Evolutionary conservation across 1,139 yeast genomes (phyloP).

Genomic region (Insectozyma bohioensis): DNA sequence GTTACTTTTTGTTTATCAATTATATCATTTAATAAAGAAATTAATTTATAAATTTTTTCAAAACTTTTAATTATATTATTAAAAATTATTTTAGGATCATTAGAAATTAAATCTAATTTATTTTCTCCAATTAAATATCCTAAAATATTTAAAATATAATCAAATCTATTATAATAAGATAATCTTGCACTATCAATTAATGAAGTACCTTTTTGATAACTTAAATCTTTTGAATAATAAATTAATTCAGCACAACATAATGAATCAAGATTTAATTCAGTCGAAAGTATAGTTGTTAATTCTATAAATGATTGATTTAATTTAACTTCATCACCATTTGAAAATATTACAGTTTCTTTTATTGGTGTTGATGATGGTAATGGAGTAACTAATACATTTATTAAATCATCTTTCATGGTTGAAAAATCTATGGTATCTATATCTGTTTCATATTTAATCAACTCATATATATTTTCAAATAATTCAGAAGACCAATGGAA

Average conservation of each 20-base stretch:
- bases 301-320: slow-evolving; percentile 60
- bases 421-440: slow-evolving; percentile 24
- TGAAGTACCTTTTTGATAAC: slow-evolving; percentile 50
- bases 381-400: slow-evolving; percentile 48
- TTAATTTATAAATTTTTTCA: slow-evolving; percentile 52
- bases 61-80: slow-evolving; percentile 53
- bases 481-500: slow-evolving; percentile 35
- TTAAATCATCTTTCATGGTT: slow-evolving; percentile 47
- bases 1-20: slow-evolving; percentile 64
- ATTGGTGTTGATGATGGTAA: slow-evolving; percentile 54
- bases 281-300: slow-evolving; percentile 57
- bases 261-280: slow-evolving; percentile 42
- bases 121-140: slow-evolving; percentile 50
- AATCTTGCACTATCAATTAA: slow-evolving; percentile 69
- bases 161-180: slow-evolving; percentile 67
- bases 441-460: slow-evolving; percentile 29
- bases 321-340: slow-evolving; percentile 58
- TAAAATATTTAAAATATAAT: slow-evolving; percentile 68
- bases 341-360: slow-evolving; percentile 43
- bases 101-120: slow-evolving; percentile 26
- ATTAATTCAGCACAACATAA: slow-evolving; percentile 37
- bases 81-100: slow-evolving; percentile 24
- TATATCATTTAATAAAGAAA: slow-evolving; percentile 56
- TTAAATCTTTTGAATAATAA: slow-evolving; percentile 39
- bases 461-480: slow-evolving; percentile 37